Evolutionary conservation across 495 filamentous ascomycete genomes (phyloP), one percentile per base, ranked within the genome.

Genomic region (Talaromyces trachyspermus): DNA sequence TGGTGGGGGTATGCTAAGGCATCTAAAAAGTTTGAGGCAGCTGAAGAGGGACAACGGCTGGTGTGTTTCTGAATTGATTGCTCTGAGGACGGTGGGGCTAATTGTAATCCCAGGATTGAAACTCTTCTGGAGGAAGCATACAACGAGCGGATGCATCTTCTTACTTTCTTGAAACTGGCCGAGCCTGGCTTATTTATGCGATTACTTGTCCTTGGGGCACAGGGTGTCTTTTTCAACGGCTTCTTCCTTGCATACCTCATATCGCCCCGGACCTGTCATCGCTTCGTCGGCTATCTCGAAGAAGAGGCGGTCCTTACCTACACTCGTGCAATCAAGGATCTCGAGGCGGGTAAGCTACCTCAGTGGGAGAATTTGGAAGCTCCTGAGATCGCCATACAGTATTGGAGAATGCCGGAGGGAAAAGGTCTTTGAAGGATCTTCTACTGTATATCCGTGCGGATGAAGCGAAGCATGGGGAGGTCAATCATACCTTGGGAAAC

Each of bases 271-370:
- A 94, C 88, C 52, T 90, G 84, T 57, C 92, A 98, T 63, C 85
- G 92, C 36, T 98, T 98, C 61, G 91, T 97, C 42, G 92, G 92
- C 1, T 96, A 96, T 54, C 77, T 97, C 20, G 94, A 97, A 61
- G 92, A 97, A 64, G 92, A 98, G 57, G 94, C 94, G 0, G 90
- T 96, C 3, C 77, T 95, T 54, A 98, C 94, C 2, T 98, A 98
- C 69, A 89, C 88, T 0, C 80, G 89, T 6, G 83, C 82, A 47
- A 87, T 98, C 56, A 60, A 76, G 24, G 94, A 97, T 53, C 72
- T 98, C 9, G 94, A 98, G 35, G 72, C 75, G 2, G 91, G 90
- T 19, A 78, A 78, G 46, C 74, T 97, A 6, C 89, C 89, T 0
- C 78, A 82, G 53, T 98, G 94, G 91, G 69, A 80, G 18, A 74